These are phyloP conservation scores for Neonothopanus nambi DNA, from an alignment of 1,284 basidiomycete species.

Conservation along the genomic window DNA sequence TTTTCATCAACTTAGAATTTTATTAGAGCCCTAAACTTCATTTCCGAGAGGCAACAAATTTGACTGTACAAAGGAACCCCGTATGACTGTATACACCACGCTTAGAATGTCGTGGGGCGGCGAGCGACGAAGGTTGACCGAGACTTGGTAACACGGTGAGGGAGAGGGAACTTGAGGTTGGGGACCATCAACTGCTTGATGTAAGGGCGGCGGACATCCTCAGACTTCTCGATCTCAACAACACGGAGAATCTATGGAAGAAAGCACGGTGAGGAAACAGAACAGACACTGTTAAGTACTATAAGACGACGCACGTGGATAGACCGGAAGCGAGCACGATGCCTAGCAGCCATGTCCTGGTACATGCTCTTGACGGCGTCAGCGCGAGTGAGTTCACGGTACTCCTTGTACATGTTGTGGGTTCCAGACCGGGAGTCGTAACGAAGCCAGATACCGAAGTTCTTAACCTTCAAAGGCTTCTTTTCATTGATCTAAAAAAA, in stretches of 20 bases:
- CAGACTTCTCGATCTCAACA: constrained; percentile 90
- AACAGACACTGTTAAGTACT: neutral
- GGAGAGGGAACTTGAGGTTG: constrained; percentile 96
- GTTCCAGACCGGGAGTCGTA: constrained; percentile 98
- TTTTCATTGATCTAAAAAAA: constrained; percentile 87
- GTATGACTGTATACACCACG: neutral
- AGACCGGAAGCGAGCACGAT: constrained; percentile 98
- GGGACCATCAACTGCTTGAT: constrained; percentile 95
- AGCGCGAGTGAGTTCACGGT: constrained; percentile 92
- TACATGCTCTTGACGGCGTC: constrained; percentile 97
- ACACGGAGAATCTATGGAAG: constrained; percentile 88
- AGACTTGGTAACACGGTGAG: constrained; percentile 81
- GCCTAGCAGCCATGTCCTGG: constrained; percentile 99
- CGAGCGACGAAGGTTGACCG: constrained; percentile 74
- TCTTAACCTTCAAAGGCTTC: constrained; percentile 98
- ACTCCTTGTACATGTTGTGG: constrained; percentile 99
- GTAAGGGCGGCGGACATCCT: constrained; percentile 93
- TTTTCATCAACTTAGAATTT: no score
- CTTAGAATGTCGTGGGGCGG: constrained; percentile 71
- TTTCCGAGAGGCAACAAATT: no score
- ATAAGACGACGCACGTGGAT: constrained; percentile 72
- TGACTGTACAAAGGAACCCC: no score
- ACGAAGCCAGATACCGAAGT: constrained; percentile 99
- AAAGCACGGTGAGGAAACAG: constrained; percentile 12
- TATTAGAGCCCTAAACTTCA: no score